Evolutionary conservation across 768 basidiomycete genomes (phyloP).

Genomic region (Lentinula aciculospora): DNA sequence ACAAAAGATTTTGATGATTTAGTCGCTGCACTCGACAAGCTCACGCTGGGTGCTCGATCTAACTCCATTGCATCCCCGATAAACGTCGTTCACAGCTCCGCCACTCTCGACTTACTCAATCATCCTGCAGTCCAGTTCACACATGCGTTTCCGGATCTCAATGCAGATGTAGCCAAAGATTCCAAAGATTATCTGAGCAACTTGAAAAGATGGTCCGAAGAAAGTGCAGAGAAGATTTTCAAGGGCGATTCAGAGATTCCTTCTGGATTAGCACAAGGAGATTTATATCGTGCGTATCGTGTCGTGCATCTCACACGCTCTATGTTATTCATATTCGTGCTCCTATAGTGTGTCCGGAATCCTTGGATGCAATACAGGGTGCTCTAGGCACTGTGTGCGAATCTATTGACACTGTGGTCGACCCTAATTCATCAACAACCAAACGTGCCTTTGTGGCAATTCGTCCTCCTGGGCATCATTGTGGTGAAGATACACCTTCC

Average conservation of each 20-base stretch:
- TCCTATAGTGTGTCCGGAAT: constrained; percentile 71
- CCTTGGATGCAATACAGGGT: constrained; percentile 73
- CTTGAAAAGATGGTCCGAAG: constrained; percentile 50
- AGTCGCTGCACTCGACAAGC: constrained; percentile 36
- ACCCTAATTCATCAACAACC: constrained; percentile 9
- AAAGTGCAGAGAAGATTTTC: constrained; percentile 57
- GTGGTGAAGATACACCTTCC: constrained; percentile 82
- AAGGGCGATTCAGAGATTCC: constrained; percentile 75
- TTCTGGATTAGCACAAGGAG: constrained; percentile 61
- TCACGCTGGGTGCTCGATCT: constrained; percentile 26
- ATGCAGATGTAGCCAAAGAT: constrained; percentile 48
- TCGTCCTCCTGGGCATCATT: constrained; percentile 92
- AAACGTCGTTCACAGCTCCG: constrained; percentile 45
- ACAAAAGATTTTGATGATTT: constrained; percentile 32
- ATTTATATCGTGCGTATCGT: constrained; percentile 61
- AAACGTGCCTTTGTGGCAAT: constrained; percentile 75
- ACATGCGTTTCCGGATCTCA: constrained; percentile 36
- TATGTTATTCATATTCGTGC: neutral
- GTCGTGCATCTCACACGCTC: neutral
- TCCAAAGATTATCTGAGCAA: constrained; percentile 63
- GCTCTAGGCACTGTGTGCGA: constrained; percentile 83
- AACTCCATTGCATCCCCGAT: constrained; percentile 8
- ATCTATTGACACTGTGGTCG: constrained; percentile 70
- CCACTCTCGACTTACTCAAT: constrained; percentile 48
- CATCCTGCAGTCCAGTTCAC: constrained; percentile 67